Evolutionary conservation across 2,329 filamentous ascomycete genomes (phyloP), one percentile per base, ranked within the genome.

Genomic region (Botrytis fabae): DNA sequence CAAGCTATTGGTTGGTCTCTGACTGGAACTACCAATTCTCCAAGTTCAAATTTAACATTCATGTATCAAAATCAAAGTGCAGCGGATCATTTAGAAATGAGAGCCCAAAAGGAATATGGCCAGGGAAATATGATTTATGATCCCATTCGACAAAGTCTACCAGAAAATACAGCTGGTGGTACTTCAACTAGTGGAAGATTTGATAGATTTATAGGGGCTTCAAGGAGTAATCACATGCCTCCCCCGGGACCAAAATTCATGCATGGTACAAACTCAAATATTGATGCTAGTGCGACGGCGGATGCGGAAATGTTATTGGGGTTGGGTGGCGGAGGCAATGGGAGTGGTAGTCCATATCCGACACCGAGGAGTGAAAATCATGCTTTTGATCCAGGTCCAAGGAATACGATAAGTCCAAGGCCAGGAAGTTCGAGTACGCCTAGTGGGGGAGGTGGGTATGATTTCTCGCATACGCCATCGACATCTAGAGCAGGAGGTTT

Each of bases 21-120:
- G n/a, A 94, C 94, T 0, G 94, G 94, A 22, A 95, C 92, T 1
- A 94, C 93, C 71, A 94, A 97, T 79, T 96, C 93, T 5, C 92
- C 93, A 1, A 94, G 90, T 75, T 94, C 93, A 0, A 96, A 93
- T 79, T 84, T 97, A 7, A 95, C 93, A 1, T 87, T 95, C 72
- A 88, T 97, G 79, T 97, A 94, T 80, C 79, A 79, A 74, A 78
- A 75, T 46, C 75, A 75, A 62, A 77, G 69, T 57, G 75, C 75
- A 14, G 75, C 76, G 16, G 72, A 75, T 40, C 69, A 73, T 59
- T 63, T 69, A 4, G 75, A 73, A 12, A 75, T 72, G 65, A 76
- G 54, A 75, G 79, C 22, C 70, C 78, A 84, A 35, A 87, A 86
- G 2, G 85, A 68, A 32, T 57, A 64, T 42, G 69, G 86, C 0